These are phyloP conservation scores for Cercospora sp. DNA, from an alignment of 2,329 filamentous ascomycete genomes.

Conservation along the genomic window DNA sequence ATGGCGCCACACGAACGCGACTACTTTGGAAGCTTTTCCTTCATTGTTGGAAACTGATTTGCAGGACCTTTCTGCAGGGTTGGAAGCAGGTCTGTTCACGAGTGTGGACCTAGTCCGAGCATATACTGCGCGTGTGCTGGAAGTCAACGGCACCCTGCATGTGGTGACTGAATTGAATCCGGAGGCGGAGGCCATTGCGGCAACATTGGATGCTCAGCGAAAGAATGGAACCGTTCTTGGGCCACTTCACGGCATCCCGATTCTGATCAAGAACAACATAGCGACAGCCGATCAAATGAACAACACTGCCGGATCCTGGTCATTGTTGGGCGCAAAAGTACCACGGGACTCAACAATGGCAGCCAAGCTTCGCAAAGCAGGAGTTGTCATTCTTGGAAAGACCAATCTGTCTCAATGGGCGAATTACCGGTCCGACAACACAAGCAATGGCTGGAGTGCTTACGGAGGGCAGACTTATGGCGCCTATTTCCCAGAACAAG, in stretches of 20 bases:
- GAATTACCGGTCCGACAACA: slow-evolving; percentile 60
- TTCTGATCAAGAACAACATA: slow-evolving; percentile 68
- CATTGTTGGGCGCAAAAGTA: slow-evolving; percentile 60
- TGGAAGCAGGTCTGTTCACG: slow-evolving; percentile 54
- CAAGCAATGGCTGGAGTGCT: slow-evolving; percentile 64
- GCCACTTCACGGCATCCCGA: slow-evolving; percentile 64
- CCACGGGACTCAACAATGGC: slow-evolving; percentile 60
- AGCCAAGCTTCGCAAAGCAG: slow-evolving; percentile 60
- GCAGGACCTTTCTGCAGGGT: slow-evolving; percentile 36
- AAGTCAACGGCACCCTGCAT: slow-evolving; percentile 56
- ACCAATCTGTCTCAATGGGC: slow-evolving; percentile 66
- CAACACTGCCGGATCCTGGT: slow-evolving; percentile 65
- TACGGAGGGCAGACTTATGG: slow-evolving; percentile 62
- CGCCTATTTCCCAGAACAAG: slow-evolving; percentile 62
- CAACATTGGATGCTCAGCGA: slow-evolving; percentile 52
- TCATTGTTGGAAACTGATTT: too few species aligned
- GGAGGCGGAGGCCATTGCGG: slow-evolving; percentile 54
- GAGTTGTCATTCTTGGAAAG: slow-evolving; percentile 67
- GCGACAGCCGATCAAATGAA: slow-evolving; percentile 63
- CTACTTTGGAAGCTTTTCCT: too few species aligned
- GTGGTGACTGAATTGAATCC: slow-evolving; percentile 58
- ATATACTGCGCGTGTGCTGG: slow-evolving; percentile 53
- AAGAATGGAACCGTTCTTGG: slow-evolving; percentile 50
- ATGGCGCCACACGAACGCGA: too few species aligned
- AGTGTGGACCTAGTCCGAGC: slow-evolving; percentile 60